Evolutionary conservation across 2,329 filamentous ascomycete species (phyloP), one percentile per base, ranked within the genome.

Genomic region (Dryadomyces quercivorus): DNA sequence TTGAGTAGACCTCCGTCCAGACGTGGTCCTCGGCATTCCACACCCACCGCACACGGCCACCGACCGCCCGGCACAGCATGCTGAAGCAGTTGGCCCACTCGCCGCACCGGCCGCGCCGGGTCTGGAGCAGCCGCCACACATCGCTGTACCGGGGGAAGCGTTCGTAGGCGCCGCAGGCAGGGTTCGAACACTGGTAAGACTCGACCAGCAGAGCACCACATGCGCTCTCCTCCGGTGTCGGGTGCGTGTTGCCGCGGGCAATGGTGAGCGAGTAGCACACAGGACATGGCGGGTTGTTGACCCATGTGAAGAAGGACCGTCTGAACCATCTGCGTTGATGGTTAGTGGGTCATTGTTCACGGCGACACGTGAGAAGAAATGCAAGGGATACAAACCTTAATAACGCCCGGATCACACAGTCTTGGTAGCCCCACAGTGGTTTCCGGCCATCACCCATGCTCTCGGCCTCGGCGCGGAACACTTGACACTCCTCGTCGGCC

Each of bases 51-150:
- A 96, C 90, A 58, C 92, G 81, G 57, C 86, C 88, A 51, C 92
- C 92, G 15, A 97, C 82, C 5, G 93, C 93, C 57, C 92, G 82
- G 74, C 92, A 97, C 52, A 98, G 78, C 93, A 97, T 97, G 72
- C 86, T 92, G 72, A 98, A 98, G 76, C 91, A 96, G 71, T 96
- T 97, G 61, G 89, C 90, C 90, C 93, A 97, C 72, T 98, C 93
- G 58, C 93, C 93, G 58, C 86, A 86, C 61, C 93, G 84, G 40
- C 93, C 93, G 61, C 86, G 80, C 61, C 88, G 78, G 31, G 89
- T 94, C 68, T 96, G 86, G 46, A 98, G 73, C 57, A 97, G 72
- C 51, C 90, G 85, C 84, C 94, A 97, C 26, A 95, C 92, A 66
- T 98, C 92, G 57, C 88, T 92, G 68, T 95, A 97, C 57, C 93